phyloP scores from a whole-genome alignment of 1,139 yeast genomes.

The Pichia kudriavzevii region DNA sequence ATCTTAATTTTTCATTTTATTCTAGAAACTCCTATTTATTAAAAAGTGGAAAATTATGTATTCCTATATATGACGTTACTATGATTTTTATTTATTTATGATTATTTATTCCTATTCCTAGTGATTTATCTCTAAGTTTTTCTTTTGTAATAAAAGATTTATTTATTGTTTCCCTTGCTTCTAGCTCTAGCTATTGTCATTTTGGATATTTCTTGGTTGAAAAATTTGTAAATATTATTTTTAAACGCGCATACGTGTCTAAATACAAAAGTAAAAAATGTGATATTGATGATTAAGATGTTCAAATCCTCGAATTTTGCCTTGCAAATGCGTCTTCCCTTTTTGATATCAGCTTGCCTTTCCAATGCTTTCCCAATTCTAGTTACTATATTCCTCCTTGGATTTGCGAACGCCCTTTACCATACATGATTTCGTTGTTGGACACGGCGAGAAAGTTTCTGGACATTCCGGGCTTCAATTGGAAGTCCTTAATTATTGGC shows the following conservation, averaged over 20 bases:
- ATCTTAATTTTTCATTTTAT: conserved; percentile 1
- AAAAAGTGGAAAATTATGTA: conserved; percentile 2
- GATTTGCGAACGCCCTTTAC: no score
- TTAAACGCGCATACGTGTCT: no score
- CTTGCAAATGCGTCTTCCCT: no score
- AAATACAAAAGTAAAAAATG: no score
- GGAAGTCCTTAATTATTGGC: conserved; percentile 71
- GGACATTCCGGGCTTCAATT: conserved; percentile 59
- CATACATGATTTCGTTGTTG: conserved; percentile 27
- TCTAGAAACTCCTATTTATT: background rate
- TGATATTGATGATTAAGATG: no score
- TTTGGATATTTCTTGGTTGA: no score
- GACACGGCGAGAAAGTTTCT: conserved; percentile 25
- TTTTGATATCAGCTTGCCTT: no score
- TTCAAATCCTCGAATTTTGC: no score
- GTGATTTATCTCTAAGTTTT: conserved; percentile 16
- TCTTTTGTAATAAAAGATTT: conserved; percentile 15
- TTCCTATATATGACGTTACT: conserved; percentile 13
- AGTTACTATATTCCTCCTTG: no score
- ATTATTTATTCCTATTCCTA: conserved; percentile 16
- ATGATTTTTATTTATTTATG: conserved; percentile 17
- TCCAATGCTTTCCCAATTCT: no score
- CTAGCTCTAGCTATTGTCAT: no score
- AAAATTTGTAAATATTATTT: no score
- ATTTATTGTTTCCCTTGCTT: conserved; percentile 15